These are phyloP conservation scores for Cutaneotrichosporon cavernicola DNA, from an alignment of 1,284 basidiomycete genomes.

Conservation along the genomic window DNA sequence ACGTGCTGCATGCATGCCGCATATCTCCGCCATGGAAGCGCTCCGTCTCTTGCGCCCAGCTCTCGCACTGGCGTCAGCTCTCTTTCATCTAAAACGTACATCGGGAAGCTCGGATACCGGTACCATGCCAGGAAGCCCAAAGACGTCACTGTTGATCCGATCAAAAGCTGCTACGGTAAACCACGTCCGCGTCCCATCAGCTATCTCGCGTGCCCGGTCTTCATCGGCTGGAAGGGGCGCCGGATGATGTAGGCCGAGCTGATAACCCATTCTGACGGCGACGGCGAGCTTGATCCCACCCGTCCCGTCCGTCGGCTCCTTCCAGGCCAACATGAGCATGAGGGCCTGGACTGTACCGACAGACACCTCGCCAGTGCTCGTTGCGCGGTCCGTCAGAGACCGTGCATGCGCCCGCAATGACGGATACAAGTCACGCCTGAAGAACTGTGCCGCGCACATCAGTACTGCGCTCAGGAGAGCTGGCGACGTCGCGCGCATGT, in stretches of 20 bases:
- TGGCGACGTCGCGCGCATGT: constrained; percentile 17
- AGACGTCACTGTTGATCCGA: constrained; percentile 15
- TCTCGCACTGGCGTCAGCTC: constrained; percentile 9
- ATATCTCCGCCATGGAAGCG: constrained; percentile 17
- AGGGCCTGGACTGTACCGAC: constrained; percentile 21
- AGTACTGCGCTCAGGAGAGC: constrained; percentile 22
- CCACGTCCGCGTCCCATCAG: constrained; percentile 21
- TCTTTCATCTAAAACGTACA: neutral
- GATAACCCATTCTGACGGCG: constrained; percentile 21
- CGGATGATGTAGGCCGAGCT: constrained; percentile 17
- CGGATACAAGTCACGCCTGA: constrained; percentile 13
- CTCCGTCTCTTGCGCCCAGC: constrained; percentile 17
- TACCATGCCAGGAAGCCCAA: constrained; percentile 16
- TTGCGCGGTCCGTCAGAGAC: constrained; percentile 16
- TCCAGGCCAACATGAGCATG: constrained; percentile 22
- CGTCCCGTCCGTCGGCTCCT: constrained; percentile 20
- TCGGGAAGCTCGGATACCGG: constrained; percentile 16
- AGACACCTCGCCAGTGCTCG: constrained; percentile 3
- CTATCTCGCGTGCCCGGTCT: constrained; percentile 6
- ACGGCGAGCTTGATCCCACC: constrained; percentile 22
- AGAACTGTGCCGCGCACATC: constrained; percentile 19
- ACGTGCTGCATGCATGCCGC: constrained; percentile 19
- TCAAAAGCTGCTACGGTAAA: constrained; percentile 13
- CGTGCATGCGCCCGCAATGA: constrained; percentile 16
- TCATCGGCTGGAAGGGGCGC: constrained; percentile 12